Evolutionary conservation across 805 yeast genomes (phyloP), one percentile per base, ranked within the genome.

Genomic region (Starmerella vitae): DNA sequence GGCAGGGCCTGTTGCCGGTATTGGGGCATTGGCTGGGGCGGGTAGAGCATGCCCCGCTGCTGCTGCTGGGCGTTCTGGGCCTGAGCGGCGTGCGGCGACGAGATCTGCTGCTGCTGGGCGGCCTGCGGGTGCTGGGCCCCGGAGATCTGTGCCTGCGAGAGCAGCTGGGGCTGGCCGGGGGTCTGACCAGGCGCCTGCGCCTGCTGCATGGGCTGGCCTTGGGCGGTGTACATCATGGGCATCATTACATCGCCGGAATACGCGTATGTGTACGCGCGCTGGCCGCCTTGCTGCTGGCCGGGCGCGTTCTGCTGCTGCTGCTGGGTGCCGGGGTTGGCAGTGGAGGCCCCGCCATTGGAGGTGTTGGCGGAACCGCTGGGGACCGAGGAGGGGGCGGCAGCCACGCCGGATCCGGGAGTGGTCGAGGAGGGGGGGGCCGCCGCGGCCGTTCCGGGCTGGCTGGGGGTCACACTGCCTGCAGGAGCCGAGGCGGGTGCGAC

Each of bases 241-340:
- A 35, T 29, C 44, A 44, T 34, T 20, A 41, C 19, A 29, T 41
- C 48, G 30, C 26, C 38, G 9, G 42, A 24, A 33, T 46, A 44
- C 17, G 47, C 36, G 32, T 37, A 37, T 7, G 34, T 28, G 32
- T 18, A 21, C 18, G 34, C 30, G n/a, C 21, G 21, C 12, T 35
- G 14, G 12, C 34, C 9, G 21, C 34, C 34, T 14, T 14, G 32
- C 34, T 31, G 34, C 25, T 19, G 30, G 7, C 7, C 14, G 17
- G 30, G 7, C 30, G n/a, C 17, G 7, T n/a, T 14, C 34, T 10
- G 36, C 25, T 9, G 26, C 20, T 26, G 29, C 21, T 26, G 30
- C 36, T 22, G 30, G 20, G 30, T 15, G n/a, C 22, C 29, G 10
- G 7, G 26, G 26, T 7, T 7, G 12, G 26, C 26, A 7, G 7